Base-by-base conservation (phyloP, 179 eudicot genomes). In the Vitellaria paradoxa region DNA sequence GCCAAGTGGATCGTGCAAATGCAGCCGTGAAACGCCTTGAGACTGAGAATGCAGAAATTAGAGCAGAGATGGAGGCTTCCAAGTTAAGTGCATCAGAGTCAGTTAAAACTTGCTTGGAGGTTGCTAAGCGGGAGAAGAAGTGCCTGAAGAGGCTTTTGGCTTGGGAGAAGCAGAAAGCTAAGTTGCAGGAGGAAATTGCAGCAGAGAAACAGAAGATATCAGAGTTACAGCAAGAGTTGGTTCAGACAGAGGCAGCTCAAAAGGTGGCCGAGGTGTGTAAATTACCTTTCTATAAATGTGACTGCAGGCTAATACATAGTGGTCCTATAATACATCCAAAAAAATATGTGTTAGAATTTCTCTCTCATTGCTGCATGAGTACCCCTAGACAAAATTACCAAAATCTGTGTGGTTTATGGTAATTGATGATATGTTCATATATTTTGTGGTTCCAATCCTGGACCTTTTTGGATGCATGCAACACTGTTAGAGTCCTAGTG, bases 21-120 rank as follows among this genome's bases (percentile, higher is more conserved):
- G 93, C 91, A 60, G 90, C 92, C 73, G 97, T 93, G 69, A 80
- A 90, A 76, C 92, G 84, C 84, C 93, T 94, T 71, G 97, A 94
- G 87, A 74, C 80, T 64, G 97, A 94, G 86, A 94, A 94, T 87
- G 98, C 98, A 64, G 98, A 93, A 82, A 90, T 93, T 52, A 87
- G 90, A 84, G 98, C 98, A 23, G 98, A 94, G 87, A 91, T 94
- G 92, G 98, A 94, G 89, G 96, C 97, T 80, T 88, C 93, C 49
- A 94, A 94, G 81, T 76, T 94, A 84, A 94, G 97, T 87, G 97
- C 97, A 37, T 90, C 97, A 6, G 98, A 94, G 85, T 94, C 98
- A 9, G 89, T 86, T 64, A 86, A 81, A n/a, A 85, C 91, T 18
- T 93, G 92, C 78, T 83, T 88, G 80, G 98, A 93, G 84, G 90